Conservation (phyloP, 2,329 filamentous ascomycete genomes). For the Colletotrichum godetiae region DNA sequence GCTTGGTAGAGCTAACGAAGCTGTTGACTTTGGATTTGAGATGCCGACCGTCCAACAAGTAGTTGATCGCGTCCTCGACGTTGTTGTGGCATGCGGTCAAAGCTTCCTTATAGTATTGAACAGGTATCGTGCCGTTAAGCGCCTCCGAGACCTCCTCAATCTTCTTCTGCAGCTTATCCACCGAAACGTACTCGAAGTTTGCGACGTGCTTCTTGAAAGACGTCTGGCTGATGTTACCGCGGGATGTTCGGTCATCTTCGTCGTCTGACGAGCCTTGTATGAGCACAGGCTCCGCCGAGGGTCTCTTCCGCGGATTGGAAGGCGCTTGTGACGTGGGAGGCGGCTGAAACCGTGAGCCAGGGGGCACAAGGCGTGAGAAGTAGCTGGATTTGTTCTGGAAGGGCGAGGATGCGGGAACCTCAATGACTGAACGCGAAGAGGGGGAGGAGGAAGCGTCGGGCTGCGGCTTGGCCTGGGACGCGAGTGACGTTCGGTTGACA, state of each 20-base stretch:
- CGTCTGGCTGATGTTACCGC: conserved; percentile 73
- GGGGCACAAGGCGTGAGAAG: conserved; percentile 75
- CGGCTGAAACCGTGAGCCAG: conserved; percentile 77
- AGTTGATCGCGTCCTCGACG: conserved; percentile 48
- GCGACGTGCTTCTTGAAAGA: conserved; percentile 57
- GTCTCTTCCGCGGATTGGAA: conserved; percentile 45
- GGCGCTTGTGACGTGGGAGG: conserved; percentile 55
- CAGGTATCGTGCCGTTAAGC: conserved; percentile 44
- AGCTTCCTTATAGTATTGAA: conserved; percentile 47
- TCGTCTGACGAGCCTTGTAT: conserved; percentile 56
- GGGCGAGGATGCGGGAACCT: conserved; percentile 92
- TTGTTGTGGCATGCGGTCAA: conserved; percentile 47
- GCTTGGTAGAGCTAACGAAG: conserved; percentile 36
- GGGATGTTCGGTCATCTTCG: conserved; percentile 66
- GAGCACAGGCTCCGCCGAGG: conserved; percentile 55
- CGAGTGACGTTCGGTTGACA: conserved; percentile 52
- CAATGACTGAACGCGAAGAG: conserved; percentile 63
- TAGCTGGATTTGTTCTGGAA: conserved; percentile 51
- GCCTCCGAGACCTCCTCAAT: conserved; percentile 51
- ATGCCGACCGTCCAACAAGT: conserved; percentile 40
- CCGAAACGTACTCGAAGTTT: conserved; percentile 60
- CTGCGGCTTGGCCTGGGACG: conserved; percentile 37
- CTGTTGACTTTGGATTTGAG: conserved; percentile 36
- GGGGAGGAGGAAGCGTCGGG: conserved; percentile 53
- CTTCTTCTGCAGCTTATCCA: conserved; percentile 50